Evolutionary conservation across 768 basidiomycete genomes (phyloP).

Genomic region (Fomitopsis pulvina): DNA sequence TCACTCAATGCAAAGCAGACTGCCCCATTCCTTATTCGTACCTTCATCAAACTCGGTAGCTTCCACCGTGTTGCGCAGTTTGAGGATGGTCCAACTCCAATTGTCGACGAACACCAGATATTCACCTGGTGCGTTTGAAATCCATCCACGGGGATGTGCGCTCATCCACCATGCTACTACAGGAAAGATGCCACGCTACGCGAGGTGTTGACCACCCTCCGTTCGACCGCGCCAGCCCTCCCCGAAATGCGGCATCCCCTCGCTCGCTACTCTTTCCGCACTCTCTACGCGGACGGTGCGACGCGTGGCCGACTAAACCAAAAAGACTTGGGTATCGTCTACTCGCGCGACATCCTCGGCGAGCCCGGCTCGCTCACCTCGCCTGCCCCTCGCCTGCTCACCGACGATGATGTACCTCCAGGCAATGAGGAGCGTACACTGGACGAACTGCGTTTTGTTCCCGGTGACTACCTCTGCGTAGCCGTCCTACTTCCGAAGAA

Average conservation of each 20-base stretch:
- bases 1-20: slow-evolving; percentile 36
- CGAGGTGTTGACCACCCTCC: slow-evolving; percentile 73
- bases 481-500: slow-evolving; percentile 73
- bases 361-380: slow-evolving; percentile 60
- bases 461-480: slow-evolving; percentile 73
- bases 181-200: slow-evolving; percentile 83
- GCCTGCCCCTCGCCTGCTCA: slow-evolving; percentile 54
- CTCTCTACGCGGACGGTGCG: slow-evolving; percentile 69
- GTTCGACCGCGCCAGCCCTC: slow-evolving; percentile 59
- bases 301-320: slow-evolving; percentile 65
- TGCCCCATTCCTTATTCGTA: slow-evolving; percentile 73
- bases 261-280: slow-evolving; percentile 74
- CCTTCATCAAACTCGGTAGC: slow-evolving; percentile 76
- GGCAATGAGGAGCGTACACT: slow-evolving; percentile 52
- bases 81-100: slow-evolving; percentile 71
- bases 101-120: slow-evolving; percentile 76
- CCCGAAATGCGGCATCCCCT: slow-evolving; percentile 77
- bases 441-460: slow-evolving; percentile 73
- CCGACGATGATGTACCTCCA: slow-evolving; percentile 33
- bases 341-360: slow-evolving; percentile 79
- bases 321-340: slow-evolving; percentile 78
- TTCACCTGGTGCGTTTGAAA: slow-evolving; percentile 59
- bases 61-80: slow-evolving; percentile 72
- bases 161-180: slow-evolving; percentile 1
- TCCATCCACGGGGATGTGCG: neutral